phyloP scores from a whole-genome alignment of 83 land plant genomes.

The Isoetes engelmannii region DNA sequence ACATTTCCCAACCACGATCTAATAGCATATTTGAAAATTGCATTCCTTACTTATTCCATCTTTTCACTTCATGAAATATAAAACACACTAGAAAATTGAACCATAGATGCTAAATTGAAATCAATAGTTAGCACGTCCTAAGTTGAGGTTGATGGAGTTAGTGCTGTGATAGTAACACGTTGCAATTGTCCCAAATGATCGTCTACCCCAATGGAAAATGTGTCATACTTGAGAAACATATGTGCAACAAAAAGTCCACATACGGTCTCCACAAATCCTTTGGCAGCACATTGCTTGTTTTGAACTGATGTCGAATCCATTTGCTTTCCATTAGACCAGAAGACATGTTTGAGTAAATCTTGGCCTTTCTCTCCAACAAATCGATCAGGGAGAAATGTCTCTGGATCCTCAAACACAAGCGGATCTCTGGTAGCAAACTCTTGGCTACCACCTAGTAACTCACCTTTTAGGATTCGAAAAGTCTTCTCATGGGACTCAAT shows the following conservation, averaged over 20 bases:
- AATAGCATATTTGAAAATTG: no score
- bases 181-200: no score
- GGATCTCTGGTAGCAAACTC: conserved; percentile 16
- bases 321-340: background rate
- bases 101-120: no score
- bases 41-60: no score
- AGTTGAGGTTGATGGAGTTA: no score
- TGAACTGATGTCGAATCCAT: background rate
- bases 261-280: background rate
- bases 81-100: no score
- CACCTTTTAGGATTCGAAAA: conserved; percentile 3
- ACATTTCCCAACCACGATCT: no score
- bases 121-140: no score
- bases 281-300: background rate
- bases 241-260: background rate
- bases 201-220: background rate
- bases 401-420: conserved; percentile 8
- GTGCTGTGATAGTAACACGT: no score
- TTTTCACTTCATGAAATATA: no score
- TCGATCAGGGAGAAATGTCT: conserved; percentile 1
- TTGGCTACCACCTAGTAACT: conserved; percentile 15
- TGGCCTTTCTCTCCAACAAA: background rate
- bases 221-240: background rate
- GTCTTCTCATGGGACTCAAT: background rate
- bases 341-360: background rate